Evolutionary conservation across 1,139 yeast genomes (phyloP).

Genomic region (Protomyces arabidopsidicola): DNA sequence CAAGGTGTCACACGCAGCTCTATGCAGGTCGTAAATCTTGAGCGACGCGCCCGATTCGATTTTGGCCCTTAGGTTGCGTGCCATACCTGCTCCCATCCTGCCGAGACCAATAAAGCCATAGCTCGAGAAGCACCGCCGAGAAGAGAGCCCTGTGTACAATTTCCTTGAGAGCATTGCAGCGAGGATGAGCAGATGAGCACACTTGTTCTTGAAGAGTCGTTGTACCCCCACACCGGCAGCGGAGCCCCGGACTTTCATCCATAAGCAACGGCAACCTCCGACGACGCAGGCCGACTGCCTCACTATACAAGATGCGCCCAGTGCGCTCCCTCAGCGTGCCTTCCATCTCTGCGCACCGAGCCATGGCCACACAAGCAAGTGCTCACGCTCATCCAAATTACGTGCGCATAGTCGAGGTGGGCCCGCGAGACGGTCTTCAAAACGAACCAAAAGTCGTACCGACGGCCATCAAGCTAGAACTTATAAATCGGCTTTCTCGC

Average conservation of each 20-base stretch:
- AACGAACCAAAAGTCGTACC: constrained; percentile 39
- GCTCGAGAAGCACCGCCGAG: not conserved
- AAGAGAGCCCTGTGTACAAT: not conserved
- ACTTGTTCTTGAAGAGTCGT: not conserved
- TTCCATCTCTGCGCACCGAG: not conserved
- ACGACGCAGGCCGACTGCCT: not conserved
- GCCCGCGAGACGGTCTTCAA: constrained; percentile 42
- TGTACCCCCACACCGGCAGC: not conserved
- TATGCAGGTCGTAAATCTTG: constrained; percentile 47
- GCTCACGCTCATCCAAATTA: not conserved
- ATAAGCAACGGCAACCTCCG: not conserved
- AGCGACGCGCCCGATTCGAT: constrained; percentile 45
- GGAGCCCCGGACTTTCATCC: not conserved
- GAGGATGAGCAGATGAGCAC: too few relatives aligned
- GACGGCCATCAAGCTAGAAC: constrained; percentile 38
- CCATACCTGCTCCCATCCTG: constrained; percentile 61
- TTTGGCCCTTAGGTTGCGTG: constrained; percentile 49
- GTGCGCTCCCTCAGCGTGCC: constrained; percentile 1
- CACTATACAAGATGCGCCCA: not conserved
- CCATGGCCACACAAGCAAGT: not conserved
- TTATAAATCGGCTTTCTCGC: constrained; percentile 38
- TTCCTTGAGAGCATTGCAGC: not conserved
- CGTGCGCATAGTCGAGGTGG: constrained; percentile 39
- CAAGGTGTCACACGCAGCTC: constrained; percentile 38
- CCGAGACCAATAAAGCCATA: constrained; percentile 56